A percentile compares a stretch with the other conserved stretches of the same genome.
phyloP scores from a whole-genome alignment of 1,139 yeast species.

The Yamadazyma triangularis region DNA sequence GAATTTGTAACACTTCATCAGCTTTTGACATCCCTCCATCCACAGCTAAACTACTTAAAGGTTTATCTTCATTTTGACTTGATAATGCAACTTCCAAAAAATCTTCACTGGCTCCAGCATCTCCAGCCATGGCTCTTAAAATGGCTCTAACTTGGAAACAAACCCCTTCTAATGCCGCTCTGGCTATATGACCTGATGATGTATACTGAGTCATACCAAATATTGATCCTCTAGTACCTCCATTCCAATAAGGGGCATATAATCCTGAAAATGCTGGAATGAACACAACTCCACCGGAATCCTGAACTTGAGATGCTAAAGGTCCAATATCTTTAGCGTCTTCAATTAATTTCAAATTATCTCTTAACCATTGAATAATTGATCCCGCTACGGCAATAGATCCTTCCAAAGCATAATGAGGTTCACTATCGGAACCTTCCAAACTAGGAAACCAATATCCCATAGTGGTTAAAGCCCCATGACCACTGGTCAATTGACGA shows the following conservation, averaged over 20 bases:
- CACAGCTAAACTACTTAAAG: conserved; percentile 62
- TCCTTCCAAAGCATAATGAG: conserved; percentile 90
- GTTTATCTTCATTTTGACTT: conserved; percentile 40
- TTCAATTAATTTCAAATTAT: conserved; percentile 77
- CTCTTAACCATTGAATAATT: conserved; percentile 91
- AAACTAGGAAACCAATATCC: conserved; percentile 84
- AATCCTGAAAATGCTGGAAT: conserved; percentile 94
- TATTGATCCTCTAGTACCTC: conserved; percentile 88
- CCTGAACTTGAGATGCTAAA: conserved; percentile 73
- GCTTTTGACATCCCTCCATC: conserved; percentile 97
- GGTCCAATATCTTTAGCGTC: conserved; percentile 89
- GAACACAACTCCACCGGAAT: conserved; percentile 89
- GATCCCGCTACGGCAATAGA: conserved; percentile 97
- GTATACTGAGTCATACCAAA: conserved; percentile 92
- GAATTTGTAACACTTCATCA: conserved; percentile 89
- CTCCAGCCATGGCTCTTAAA: conserved; percentile 83
- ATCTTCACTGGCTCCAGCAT: conserved; percentile 58
- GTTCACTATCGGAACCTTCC: conserved; percentile 43
- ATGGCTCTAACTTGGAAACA: conserved; percentile 93
- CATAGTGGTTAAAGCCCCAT: conserved; percentile 85
- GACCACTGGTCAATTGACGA: conserved; percentile 56
- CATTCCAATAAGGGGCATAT: conserved; percentile 95
- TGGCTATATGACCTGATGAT: conserved; percentile 79
- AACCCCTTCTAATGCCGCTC: conserved; percentile 94
- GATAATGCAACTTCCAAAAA: conserved; percentile 40